Evolutionary conservation across 139 green algal species (phyloP).

Genomic region (Coelastrella sp.): DNA sequence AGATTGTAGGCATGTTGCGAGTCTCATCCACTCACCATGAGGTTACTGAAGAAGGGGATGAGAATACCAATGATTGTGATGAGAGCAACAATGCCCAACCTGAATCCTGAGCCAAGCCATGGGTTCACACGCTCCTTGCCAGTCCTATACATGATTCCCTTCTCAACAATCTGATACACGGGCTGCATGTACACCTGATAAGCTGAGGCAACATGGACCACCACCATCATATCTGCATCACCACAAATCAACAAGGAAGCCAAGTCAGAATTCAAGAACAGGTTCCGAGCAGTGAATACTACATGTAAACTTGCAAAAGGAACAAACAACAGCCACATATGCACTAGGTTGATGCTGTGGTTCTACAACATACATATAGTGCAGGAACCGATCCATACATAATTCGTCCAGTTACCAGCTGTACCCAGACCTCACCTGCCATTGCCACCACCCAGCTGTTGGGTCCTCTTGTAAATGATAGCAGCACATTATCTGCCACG

Average conservation of each 20-base stretch:
- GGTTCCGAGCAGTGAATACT: background rate
- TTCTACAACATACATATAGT: too few species aligned
- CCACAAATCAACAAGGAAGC: background rate
- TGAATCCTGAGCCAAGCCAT: background rate
- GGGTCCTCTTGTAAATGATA: slow-evolving; percentile 32
- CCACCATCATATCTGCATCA: slow-evolving; percentile 46
- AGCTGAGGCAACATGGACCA: slow-evolving; percentile 54
- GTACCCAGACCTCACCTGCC: background rate
- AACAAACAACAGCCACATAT: too few species aligned
- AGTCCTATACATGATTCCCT: background rate
- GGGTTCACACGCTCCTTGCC: background rate
- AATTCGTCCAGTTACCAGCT: background rate
- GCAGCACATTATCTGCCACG: slow-evolving; percentile 51
- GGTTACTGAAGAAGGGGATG: slow-evolving; percentile 54
- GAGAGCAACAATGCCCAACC: slow-evolving; percentile 49
- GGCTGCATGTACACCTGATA: slow-evolving; percentile 63
- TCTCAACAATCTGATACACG: slow-evolving; percentile 53
- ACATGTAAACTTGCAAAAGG: background rate
- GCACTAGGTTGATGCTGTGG: too few species aligned
- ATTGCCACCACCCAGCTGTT: slow-evolving; percentile 47
- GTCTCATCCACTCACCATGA: slow-evolving; percentile 49
- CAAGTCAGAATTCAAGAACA: background rate
- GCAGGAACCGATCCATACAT: background rate
- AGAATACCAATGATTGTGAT: slow-evolving; percentile 52
- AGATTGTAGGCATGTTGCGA: too few species aligned